A percentile compares a stretch with the other conserved stretches of the same genome.
These are phyloP conservation scores for Fusarium devonianum DNA, from an alignment of 2,329 filamentous ascomycete genomes.

Conservation along the genomic window DNA sequence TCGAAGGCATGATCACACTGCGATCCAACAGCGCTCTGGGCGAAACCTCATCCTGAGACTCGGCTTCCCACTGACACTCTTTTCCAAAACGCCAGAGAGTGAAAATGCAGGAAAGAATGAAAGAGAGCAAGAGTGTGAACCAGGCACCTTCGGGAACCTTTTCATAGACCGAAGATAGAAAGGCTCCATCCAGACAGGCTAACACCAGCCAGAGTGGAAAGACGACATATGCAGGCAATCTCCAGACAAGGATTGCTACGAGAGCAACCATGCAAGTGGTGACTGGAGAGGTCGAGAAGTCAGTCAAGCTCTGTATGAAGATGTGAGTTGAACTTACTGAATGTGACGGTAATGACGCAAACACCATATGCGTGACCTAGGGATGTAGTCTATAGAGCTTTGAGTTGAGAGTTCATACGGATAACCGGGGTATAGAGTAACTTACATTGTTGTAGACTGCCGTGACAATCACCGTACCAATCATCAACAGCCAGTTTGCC, in stretches of 20 bases:
- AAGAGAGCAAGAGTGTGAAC: conserved; percentile 75
- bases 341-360: conserved; percentile 81
- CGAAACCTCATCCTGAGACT: conserved; percentile 70
- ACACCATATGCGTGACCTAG: conserved; percentile 80
- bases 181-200: conserved; percentile 71
- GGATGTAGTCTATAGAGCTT: conserved; percentile 58
- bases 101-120: conserved; percentile 69
- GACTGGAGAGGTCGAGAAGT: too few species aligned
- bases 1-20: too few species aligned
- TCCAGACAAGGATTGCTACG: conserved; percentile 77
- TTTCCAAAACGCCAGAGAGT: conserved; percentile 82
- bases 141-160: conserved; percentile 81
- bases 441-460: conserved; percentile 74
- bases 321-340: too few species aligned
- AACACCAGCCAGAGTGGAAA: conserved; percentile 68
- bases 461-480: conserved; percentile 77
- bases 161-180: conserved; percentile 71
- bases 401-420: conserved; percentile 38
- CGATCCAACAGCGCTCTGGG: too few species aligned
- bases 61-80: conserved; percentile 77
- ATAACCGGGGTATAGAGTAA: background rate
- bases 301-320: too few species aligned
- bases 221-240: conserved; percentile 66
- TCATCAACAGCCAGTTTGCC: conserved; percentile 79
- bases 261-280: conserved; percentile 78